Evolutionary conservation across 2,329 filamentous ascomycete species (phyloP), one percentile per base, ranked within the genome.

Genomic region (Hymenoscyphus infarciens): DNA sequence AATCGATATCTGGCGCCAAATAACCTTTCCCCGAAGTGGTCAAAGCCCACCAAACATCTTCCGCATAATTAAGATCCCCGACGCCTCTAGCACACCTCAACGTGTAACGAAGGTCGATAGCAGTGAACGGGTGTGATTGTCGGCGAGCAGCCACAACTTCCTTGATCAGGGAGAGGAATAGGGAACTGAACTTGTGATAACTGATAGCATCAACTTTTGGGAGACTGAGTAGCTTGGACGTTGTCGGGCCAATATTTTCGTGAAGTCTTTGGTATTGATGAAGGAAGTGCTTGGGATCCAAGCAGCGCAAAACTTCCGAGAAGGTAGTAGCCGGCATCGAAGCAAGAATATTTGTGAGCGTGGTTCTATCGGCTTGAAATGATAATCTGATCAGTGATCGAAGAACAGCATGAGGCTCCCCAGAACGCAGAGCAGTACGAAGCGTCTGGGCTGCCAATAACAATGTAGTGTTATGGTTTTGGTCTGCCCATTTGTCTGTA

Each of bases 221-320:
- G 1, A 68, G 49, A 2, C 67, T 61, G n/a, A 60, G 33, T 1
- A 67, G 39, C 16, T 60, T 80, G 64, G 16, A 78, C 76, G 39
- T 80, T 71, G 11, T 76, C 3, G 79, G 72, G 71, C 88, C 86
- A 22, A 84, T 72, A 13, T 81, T 74, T 22, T 75, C 72, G 59
- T 82, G 77, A 19, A 85, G 74, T 25, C 74, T 70, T 4, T 82
- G 75, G 67, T 79, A 77, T 1, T 77, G 76, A 27, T 76, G 73
- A 49, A 84, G 67, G 64, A 83, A 81, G 66, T 81, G 74, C 27
- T 74, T 69, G 0, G 89, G 87, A 62, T 90, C 85, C 8, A 92
- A 74, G 5, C 81, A 78, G 38, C 81, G 80, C 33, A 93, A 73
- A 10, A 89, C 81, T 66, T 89, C 85, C 1, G 85, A 84, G 70